Conservation (phyloP, 2,329 filamentous ascomycete genomes). For the Neopestalotiopsis rosae region DNA sequence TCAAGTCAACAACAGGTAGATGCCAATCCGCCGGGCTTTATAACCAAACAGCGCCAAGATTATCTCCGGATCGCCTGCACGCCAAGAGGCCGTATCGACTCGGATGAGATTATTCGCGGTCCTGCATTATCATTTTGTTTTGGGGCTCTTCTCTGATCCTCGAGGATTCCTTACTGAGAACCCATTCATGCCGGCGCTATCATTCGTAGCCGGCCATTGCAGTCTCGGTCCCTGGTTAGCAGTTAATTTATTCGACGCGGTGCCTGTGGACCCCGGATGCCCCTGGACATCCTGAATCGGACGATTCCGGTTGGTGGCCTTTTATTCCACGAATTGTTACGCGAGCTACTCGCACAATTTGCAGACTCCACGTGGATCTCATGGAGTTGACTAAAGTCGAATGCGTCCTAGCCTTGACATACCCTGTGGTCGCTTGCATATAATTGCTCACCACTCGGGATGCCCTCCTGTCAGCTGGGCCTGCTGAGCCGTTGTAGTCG, state of each 20-base stretch:
- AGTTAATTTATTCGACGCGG: slow-evolving; percentile 2
- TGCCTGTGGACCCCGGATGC: neutral
- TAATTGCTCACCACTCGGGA: neutral
- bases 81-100: slow-evolving; percentile 3
- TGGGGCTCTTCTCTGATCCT: slow-evolving; percentile 6
- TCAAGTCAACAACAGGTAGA: slow-evolving; percentile 2
- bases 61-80: neutral
- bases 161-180: slow-evolving; percentile 1
- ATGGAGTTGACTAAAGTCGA: neutral
- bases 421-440: neutral
- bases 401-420: neutral
- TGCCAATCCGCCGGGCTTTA: slow-evolving; percentile 1
- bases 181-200: slow-evolving; percentile 6
- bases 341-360: neutral
- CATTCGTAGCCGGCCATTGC: neutral
- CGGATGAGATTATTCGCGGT: neutral
- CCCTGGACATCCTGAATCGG: neutral
- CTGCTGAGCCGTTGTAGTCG: neutral
- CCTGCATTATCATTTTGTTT: slow-evolving; percentile 15
- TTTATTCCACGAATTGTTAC: neutral
- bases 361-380: neutral
- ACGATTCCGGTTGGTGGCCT: slow-evolving; percentile 1
- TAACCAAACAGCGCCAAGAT: slow-evolving; percentile 11
- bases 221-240: neutral
- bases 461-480: neutral